Conservation (phyloP, 2,329 filamentous ascomycete genomes). For the Apiospora kogelbergensis region DNA sequence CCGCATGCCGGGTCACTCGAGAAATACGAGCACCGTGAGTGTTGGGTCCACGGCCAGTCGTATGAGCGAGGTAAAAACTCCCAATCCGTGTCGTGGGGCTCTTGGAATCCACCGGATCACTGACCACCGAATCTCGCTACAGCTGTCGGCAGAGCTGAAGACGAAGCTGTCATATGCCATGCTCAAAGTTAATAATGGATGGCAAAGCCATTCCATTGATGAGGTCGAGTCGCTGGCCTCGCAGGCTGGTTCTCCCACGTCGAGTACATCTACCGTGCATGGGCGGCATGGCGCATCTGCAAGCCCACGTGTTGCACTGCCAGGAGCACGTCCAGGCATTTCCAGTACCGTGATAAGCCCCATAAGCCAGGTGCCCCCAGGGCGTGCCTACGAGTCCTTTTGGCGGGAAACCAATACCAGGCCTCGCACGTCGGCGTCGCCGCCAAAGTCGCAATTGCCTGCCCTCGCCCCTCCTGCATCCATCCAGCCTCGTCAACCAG, state of each 20-base stretch:
- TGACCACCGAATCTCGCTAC: constrained; percentile 6
- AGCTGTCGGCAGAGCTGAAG: constrained; percentile 61
- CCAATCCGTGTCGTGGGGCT: not conserved
- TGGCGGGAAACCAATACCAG: constrained; percentile 43
- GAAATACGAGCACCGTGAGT: constrained; percentile 70
- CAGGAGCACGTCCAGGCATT: constrained; percentile 34
- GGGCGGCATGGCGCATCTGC: constrained; percentile 50
- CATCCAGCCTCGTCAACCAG: constrained; percentile 49
- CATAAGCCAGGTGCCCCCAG: constrained; percentile 21
- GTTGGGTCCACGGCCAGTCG: constrained; percentile 62
- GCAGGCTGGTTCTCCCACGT: constrained; percentile 62
- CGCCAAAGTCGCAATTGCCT: constrained; percentile 33
- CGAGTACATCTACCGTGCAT: constrained; percentile 57
- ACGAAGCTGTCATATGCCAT: constrained; percentile 89
- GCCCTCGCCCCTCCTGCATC: constrained; percentile 53
- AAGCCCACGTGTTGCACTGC: constrained; percentile 50
- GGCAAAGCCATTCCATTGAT: constrained; percentile 76
- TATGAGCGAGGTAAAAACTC: constrained; percentile 70
- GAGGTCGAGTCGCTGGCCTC: constrained; percentile 76
- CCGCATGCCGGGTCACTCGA: constrained; percentile 57
- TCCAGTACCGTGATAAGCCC: constrained; percentile 32
- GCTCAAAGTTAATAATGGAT: constrained; percentile 88
- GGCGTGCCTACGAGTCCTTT: constrained; percentile 42
- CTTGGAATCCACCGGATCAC: constrained; percentile 1
- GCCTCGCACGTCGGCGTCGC: constrained; percentile 38